phyloP scores from a whole-genome alignment of 441 rosid genomes.

The Theobroma grandiflorum region DNA sequence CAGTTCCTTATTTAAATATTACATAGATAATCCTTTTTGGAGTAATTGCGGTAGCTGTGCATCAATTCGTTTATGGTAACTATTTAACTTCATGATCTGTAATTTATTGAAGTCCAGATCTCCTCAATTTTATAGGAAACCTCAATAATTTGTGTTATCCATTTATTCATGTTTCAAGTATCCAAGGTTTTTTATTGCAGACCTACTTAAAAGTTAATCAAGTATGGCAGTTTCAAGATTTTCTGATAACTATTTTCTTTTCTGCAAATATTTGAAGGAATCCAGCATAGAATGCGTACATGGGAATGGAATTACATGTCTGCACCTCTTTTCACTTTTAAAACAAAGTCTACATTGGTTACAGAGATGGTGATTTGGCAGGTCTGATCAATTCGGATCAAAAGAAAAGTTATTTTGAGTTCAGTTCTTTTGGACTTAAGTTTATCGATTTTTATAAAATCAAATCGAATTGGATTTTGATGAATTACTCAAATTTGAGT shows the following conservation, averaged over 20 bases:
- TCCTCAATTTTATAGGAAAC: slow-evolving; percentile 28
- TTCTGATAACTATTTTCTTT: not conserved
- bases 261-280: not conserved
- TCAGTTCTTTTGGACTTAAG: no score
- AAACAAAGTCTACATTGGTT: no score
- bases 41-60: slow-evolving; percentile 33
- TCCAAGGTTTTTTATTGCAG: not conserved
- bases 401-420: no score
- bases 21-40: slow-evolving; percentile 29
- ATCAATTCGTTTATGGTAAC: slow-evolving; percentile 30
- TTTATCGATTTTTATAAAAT: no score
- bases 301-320: no score
- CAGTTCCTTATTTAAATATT: slow-evolving; percentile 22
- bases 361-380: no score
- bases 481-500: no score
- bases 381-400: no score
- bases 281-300: no score
- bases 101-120: slow-evolving; percentile 31
- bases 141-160: slow-evolving; percentile 3
- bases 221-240: not conserved
- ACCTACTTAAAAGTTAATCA: not conserved
- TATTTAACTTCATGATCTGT: slow-evolving; percentile 28
- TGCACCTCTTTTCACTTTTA: no score
- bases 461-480: no score
- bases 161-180: not conserved